Percentiles rank a stretch among this genome's conserved stretches.
Conservation (phyloP, 768 basidiomycete species). For the Amanita inopinata region DNA sequence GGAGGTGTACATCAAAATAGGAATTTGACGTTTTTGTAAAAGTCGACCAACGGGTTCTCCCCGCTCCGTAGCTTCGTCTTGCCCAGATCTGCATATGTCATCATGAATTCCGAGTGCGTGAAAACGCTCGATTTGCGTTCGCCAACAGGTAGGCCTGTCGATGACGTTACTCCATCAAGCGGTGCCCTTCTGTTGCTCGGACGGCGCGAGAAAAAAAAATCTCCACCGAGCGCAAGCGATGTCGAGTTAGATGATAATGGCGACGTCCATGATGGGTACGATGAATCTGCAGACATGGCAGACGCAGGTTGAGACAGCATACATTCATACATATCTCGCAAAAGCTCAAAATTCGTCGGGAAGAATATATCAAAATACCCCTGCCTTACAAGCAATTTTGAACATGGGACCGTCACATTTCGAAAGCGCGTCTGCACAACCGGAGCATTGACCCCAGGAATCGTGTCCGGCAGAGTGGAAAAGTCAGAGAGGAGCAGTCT, state of each 20-base stretch:
- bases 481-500: constrained; percentile 95
- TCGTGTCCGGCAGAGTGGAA: constrained; percentile 74
- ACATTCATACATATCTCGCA: constrained; percentile 87
- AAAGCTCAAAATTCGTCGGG: constrained; percentile 79
- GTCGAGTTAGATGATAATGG: constrained; percentile 43
- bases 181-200: constrained; percentile 49
- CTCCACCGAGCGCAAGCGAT: constrained; percentile 40
- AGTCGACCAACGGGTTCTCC: constrained; percentile 82
- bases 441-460: constrained; percentile 70
- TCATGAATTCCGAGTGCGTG: constrained; percentile 82
- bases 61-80: constrained; percentile 69
- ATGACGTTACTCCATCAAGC: constrained; percentile 60
- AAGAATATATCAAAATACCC: constrained; percentile 99
- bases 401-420: constrained; percentile 78
- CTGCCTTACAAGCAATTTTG: constrained; percentile 85
- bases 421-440: constrained; percentile 93
- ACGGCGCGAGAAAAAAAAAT: constrained; percentile 66
- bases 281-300: constrained; percentile 11
- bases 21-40: constrained; percentile 91
- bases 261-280: constrained; percentile 22
- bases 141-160: constrained; percentile 71
- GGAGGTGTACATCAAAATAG: constrained; percentile 45
- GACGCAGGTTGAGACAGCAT: constrained; percentile 53
- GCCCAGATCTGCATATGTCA: constrained; percentile 68
- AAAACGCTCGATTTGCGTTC: constrained; percentile 79